Base-by-base conservation (phyloP, 2,329 filamentous ascomycete genomes). In the Scytalidium lignicola region DNA sequence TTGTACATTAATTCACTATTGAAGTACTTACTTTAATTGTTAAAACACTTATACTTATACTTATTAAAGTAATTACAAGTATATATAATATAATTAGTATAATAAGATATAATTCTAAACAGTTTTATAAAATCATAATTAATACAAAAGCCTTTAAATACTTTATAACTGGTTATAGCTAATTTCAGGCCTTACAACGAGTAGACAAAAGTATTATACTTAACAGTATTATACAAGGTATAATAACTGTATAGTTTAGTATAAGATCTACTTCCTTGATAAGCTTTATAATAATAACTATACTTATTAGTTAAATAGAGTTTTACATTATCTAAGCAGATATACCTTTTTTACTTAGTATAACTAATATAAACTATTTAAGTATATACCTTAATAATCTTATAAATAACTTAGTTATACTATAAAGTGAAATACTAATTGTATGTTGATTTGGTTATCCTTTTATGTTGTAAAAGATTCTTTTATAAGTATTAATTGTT, bases 351-450 rank as follows among this genome's bases (percentile, higher is more conserved):
- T 39, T 54, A 26, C 28, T 49, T 13, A 18, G 19, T 39, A 21
- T 47, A 18, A 21, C 22, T 9, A 32, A 52, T 46, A 49, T 52
- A 23, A 39, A 50, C 12, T 41, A 46, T 3, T 18, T 47, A 9
- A 37, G 41, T 28, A 26, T 49, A 9, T 46, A 51, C 37, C 43
- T 42, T 20, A 48, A 51, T 32, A 51, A 43, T 22, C 20, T 51
- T 19, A 42, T 18, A 3, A 44, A 51, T 43, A 37, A 15, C 6
- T n/a, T 37, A 5, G 32, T 37, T 37, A 9, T n/a, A 37, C 32
- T 37, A 7, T 5, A 15, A 15, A 5, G n/a, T 7, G 32, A 37
- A 4, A 1, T 22, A 19, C n/a, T 51, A 19, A 40, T 48, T 19
- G 15, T 41, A 18, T 22, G 15, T 18, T 41, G 17, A 2, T 44